A percentile compares a stretch with the other conserved stretches of the same genome.
phyloP scores from a whole-genome alignment of 176 grass and related monocot genomes.

The Musa schizocarpa region DNA sequence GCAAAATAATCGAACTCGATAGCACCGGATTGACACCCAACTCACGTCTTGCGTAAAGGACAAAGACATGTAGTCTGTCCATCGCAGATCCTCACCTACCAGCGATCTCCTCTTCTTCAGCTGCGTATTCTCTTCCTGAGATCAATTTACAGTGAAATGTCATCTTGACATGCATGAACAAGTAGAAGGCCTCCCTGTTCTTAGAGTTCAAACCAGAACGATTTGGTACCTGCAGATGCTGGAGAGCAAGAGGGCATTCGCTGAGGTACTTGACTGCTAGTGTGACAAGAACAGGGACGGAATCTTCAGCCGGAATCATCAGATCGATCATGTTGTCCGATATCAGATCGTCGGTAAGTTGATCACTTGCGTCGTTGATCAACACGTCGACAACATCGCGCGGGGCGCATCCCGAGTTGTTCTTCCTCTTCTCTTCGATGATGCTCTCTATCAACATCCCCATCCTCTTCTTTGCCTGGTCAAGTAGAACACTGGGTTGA shows the following conservation, averaged over 20 bases:
- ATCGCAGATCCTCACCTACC: conserved; percentile 47
- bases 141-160: background rate
- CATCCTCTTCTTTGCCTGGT: conserved; percentile 95
- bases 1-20: too few relatives aligned
- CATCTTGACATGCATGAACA: background rate
- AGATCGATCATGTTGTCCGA: conserved; percentile 98
- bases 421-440: conserved; percentile 73
- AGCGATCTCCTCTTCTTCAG: conserved; percentile 46
- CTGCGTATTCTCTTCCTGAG: conserved; percentile 82
- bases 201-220: too few relatives aligned
- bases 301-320: conserved; percentile 98
- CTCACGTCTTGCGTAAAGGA: conserved; percentile 89
- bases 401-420: background rate
- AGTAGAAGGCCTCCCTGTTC: too few relatives aligned
- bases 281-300: conserved; percentile 86
- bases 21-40: too few relatives aligned
- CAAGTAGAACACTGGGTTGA: conserved; percentile 3
- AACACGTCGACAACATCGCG: conserved; percentile 67
- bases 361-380: conserved; percentile 40
- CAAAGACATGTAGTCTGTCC: conserved; percentile 86
- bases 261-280: conserved; percentile 91
- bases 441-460: conserved; percentile 59
- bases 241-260: conserved; percentile 72
- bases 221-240: conserved; percentile 54
- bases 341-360: conserved; percentile 80